Conservation (phyloP, 2,329 filamentous ascomycete genomes). For the Teratosphaeria epicoccoides region DNA sequence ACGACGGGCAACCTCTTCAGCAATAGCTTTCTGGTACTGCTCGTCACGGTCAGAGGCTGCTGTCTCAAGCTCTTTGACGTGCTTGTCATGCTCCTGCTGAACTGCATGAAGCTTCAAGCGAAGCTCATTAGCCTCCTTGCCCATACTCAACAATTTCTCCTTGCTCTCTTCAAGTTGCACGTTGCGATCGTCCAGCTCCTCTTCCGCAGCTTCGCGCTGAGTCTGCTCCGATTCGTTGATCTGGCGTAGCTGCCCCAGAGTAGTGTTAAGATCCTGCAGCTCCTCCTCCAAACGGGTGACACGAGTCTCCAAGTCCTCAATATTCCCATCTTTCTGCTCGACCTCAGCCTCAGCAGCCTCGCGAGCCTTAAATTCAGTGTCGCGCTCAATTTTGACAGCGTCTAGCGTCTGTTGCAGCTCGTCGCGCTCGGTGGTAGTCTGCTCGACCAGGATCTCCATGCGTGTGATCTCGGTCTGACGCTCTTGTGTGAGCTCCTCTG, state of each 20-base stretch:
- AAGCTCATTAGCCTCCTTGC: conserved; percentile 38
- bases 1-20: conserved; percentile 29
- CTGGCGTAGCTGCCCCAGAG: conserved; percentile 29
- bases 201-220: conserved; percentile 35
- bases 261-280: conserved; percentile 18
- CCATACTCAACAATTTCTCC: conserved; percentile 30
- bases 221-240: conserved; percentile 31
- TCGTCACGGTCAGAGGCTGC: conserved; percentile 30
- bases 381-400: conserved; percentile 26
- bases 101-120: conserved; percentile 38
- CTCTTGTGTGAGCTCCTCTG: conserved; percentile 30
- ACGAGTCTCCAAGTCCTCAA: conserved; percentile 29
- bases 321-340: conserved; percentile 25
- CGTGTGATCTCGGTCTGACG: conserved; percentile 30
- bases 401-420: conserved; percentile 23
- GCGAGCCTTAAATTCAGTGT: conserved; percentile 23
- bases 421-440: conserved; percentile 29
- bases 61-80: conserved; percentile 30
- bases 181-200: conserved; percentile 33
- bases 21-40: conserved; percentile 29
- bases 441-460: conserved; percentile 29
- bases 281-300: conserved; percentile 25
- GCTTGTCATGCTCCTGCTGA: conserved; percentile 32
- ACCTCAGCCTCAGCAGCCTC: conserved; percentile 29
- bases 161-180: conserved; percentile 32